Conservation (phyloP, 805 yeast species). For the Ogataea salicorniae region DNA sequence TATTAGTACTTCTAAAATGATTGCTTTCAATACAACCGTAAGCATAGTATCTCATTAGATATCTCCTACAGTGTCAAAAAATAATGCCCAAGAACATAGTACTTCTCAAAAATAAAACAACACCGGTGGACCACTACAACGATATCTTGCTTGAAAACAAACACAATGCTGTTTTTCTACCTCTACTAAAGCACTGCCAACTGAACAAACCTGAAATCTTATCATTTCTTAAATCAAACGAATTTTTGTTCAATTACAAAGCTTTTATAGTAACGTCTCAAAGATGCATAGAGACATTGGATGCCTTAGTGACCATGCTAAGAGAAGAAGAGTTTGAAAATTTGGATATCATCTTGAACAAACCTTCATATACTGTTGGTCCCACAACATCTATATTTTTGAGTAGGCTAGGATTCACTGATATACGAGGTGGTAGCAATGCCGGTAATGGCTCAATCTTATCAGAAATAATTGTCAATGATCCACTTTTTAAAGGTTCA, state of each 20-base stretch:
- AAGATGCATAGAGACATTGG: slow-evolving; percentile 80
- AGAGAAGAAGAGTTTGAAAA: slow-evolving; percentile 6
- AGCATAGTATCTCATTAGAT: slow-evolving; percentile 2
- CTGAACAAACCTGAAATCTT: slow-evolving; percentile 42
- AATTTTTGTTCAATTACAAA: slow-evolving; percentile 36
- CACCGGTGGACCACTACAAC: slow-evolving; percentile 64
- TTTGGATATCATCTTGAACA: slow-evolving; percentile 32
- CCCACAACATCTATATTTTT: slow-evolving; percentile 75
- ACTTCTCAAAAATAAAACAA: slow-evolving; percentile 67
- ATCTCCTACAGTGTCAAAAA: neutral
- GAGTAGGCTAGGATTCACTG: slow-evolving; percentile 54
- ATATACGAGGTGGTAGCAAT: slow-evolving; percentile 63
- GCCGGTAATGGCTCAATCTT: slow-evolving; percentile 80
- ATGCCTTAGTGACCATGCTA: slow-evolving; percentile 35
- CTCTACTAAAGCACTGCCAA: slow-evolving; percentile 65
- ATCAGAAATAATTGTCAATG: slow-evolving; percentile 54
- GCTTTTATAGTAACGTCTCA: slow-evolving; percentile 82
- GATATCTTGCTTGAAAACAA: slow-evolving; percentile 33
- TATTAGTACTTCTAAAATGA: neutral
- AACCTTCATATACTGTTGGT: slow-evolving; percentile 81
- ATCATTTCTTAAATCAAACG: slow-evolving; percentile 37
- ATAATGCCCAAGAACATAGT: slow-evolving; percentile 32
- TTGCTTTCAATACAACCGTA: neutral
- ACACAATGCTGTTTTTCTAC: slow-evolving; percentile 54
- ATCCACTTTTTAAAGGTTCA: slow-evolving; percentile 18